Percentiles rank a stretch among this genome's conserved stretches.
Evolutionary conservation across 1,284 basidiomycete species (phyloP).

Genomic region (Ustilago esculenta): DNA sequence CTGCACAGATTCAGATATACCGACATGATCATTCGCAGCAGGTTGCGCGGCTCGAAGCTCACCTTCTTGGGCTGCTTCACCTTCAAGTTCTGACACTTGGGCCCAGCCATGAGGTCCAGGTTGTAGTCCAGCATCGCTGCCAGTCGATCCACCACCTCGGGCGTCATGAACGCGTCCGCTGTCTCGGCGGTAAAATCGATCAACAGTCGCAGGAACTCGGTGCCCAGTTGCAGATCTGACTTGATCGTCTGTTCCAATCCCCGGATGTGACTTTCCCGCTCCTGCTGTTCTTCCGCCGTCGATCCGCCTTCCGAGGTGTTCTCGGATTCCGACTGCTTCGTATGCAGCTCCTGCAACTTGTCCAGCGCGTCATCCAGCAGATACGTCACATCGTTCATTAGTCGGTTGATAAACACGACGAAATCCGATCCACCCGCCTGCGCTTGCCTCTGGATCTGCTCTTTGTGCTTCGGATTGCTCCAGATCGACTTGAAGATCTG

Average conservation of each 20-base stretch:
- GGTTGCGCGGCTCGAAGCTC: conserved; percentile 83
- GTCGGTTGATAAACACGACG: conserved; percentile 92
- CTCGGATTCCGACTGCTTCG: conserved; percentile 79
- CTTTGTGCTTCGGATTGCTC: conserved; percentile 62
- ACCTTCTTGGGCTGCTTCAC: conserved; percentile 89
- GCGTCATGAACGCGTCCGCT: conserved; percentile 90
- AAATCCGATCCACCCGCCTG: conserved; percentile 49
- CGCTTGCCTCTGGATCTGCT: conserved; percentile 57
- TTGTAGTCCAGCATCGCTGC: conserved; percentile 98
- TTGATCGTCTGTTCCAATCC: conserved; percentile 83
- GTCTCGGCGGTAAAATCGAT: conserved; percentile 92
- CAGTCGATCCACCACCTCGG: conserved; percentile 93
- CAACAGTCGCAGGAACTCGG: conserved; percentile 86
- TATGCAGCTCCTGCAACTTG: conserved; percentile 86
- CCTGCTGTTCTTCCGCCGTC: conserved; percentile 79
- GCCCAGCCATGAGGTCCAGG: conserved; percentile 86
- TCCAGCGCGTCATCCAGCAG: conserved; percentile 95
- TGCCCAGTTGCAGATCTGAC: conserved; percentile 84
- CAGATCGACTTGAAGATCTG: conserved; percentile 64
- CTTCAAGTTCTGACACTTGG: conserved; percentile 79
- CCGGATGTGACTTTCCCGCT: conserved; percentile 81
- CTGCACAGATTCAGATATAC: conserved; percentile 90
- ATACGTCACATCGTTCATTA: conserved; percentile 99
- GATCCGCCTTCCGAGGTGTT: conserved; percentile 72
- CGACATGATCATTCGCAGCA: conserved; percentile 87